These are phyloP conservation scores for Gonapodya sp. DNA, from an alignment of 192 early-diverging fungal species.

Conservation along the genomic window DNA sequence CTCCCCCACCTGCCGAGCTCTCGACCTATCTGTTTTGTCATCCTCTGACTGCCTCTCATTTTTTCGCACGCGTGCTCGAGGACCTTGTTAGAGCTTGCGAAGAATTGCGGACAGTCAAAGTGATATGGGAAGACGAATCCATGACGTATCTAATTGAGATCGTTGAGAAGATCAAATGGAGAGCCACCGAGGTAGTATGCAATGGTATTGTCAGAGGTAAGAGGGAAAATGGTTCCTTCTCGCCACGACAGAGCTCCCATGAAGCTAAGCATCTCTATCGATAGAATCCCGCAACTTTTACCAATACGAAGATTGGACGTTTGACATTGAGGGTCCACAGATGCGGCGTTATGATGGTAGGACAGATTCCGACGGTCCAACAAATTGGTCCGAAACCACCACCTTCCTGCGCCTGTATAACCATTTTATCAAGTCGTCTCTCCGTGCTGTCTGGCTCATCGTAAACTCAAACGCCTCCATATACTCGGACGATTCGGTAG, in stretches of 20 bases:
- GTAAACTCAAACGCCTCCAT: not conserved
- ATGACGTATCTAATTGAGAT: conserved; percentile 55
- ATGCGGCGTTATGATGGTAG: not conserved
- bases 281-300: conserved; percentile 64
- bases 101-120: conserved; percentile 62
- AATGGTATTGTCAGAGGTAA: conserved; percentile 68
- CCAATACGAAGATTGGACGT: conserved; percentile 61
- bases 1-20: conserved; percentile 40
- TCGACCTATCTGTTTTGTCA: not conserved
- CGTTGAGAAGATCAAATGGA: conserved; percentile 61
- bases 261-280: too few species aligned
- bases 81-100: conserved; percentile 67
- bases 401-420: conserved; percentile 54
- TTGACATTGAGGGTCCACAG: conserved; percentile 38
- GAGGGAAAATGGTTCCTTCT: conserved; percentile 23
- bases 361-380: not conserved
- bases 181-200: conserved; percentile 66
- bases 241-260: too few species aligned
- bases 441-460: conserved; percentile 13
- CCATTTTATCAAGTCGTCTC: conserved; percentile 54
- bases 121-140: conserved; percentile 53
- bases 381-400: conserved; percentile 37
- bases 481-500: not conserved
- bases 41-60: conserved; percentile 53
- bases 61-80: conserved; percentile 62